phyloP scores from a whole-genome alignment of 805 yeast genomes.

The Limtongia smithiae region DNA sequence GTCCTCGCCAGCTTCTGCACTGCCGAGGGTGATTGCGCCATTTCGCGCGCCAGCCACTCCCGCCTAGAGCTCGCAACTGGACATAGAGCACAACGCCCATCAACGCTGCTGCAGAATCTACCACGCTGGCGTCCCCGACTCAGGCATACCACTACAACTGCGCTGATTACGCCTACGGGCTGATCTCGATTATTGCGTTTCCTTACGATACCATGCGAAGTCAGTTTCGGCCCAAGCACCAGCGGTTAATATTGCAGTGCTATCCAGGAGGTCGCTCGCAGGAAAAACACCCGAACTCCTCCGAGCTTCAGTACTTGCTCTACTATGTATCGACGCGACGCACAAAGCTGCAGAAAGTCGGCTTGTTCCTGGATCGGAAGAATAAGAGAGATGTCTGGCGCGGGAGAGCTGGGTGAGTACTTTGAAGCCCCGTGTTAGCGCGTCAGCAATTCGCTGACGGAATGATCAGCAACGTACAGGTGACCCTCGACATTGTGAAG shows the following conservation, averaged over 20 bases:
- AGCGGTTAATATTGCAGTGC: slow-evolving; percentile 82
- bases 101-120: too few species aligned
- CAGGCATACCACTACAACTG: slow-evolving; percentile 8
- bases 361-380: slow-evolving; percentile 60
- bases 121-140: background rate
- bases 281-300: slow-evolving; percentile 88
- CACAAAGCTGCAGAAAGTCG: slow-evolving; percentile 83
- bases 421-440: background rate
- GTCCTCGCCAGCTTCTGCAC: too few species aligned
- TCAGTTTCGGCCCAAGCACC: slow-evolving; percentile 72
- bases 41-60: too few species aligned
- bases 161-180: slow-evolving; percentile 21
- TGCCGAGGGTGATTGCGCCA: too few species aligned
- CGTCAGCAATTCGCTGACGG: background rate
- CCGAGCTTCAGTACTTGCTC: slow-evolving; percentile 80
- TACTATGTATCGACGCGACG: slow-evolving; percentile 89
- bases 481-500: slow-evolving; percentile 66
- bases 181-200: slow-evolving; percentile 9
- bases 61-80: too few species aligned
- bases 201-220: slow-evolving; percentile 24
- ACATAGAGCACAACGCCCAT: too few species aligned
- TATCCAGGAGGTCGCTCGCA: slow-evolving; percentile 84
- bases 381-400: slow-evolving; percentile 58
- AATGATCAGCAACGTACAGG: slow-evolving; percentile 55
- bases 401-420: slow-evolving; percentile 53